Base-by-base conservation (phyloP, 306 rosid species). In the Heteromeles arbutifolia region DNA sequence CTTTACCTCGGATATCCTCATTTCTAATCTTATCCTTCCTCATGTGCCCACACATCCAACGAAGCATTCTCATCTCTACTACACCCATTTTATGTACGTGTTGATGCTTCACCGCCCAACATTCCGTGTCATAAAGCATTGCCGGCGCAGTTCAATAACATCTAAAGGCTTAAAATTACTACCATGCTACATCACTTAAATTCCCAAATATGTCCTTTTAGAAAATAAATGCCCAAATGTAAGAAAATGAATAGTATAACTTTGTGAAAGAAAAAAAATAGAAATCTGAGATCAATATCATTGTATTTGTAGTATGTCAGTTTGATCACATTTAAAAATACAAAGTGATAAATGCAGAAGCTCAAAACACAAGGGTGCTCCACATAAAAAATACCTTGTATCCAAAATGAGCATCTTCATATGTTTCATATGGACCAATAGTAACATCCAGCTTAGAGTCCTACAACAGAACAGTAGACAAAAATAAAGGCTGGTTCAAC, bases 401-500 rank as follows among this genome's bases (percentile, higher is more conserved):
- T 65, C 98, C 98, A 88, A 90, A 95, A 62, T 87, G 73, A 74
- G 90, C 70, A 80, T 95, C 98, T 84, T 95, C 97, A 28, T 95
- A 95, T 80, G 97, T 95, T 84, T 92, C 98, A 41, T 92, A 95
- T 37, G 98, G 98, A 74, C 98, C 98, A 75, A 95, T 95, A 37
- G 98, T 95, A 53, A 90, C 81, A 83, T 95, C 98, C 81, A 95
- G 67, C 81, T 89, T 88, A 44, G 98, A 95, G 87, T 92, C 96
- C 98, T 92, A 79, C 67, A 81, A 19, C 71, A 69, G 54, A 29
- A 70, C 45, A 74, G 53, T 19, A 14, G 41, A 41, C 43, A 61
- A 22, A 52, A 65, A 43, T 6, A 76, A 75, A 76, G 66, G 52
- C n/a, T 37, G 70, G 39, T 15, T 67, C 29, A 79, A 63, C 37